Evolutionary conservation across 768 basidiomycete genomes (phyloP), one percentile per base, ranked within the genome.

Genomic region (Phlebiopsis gigantea): DNA sequence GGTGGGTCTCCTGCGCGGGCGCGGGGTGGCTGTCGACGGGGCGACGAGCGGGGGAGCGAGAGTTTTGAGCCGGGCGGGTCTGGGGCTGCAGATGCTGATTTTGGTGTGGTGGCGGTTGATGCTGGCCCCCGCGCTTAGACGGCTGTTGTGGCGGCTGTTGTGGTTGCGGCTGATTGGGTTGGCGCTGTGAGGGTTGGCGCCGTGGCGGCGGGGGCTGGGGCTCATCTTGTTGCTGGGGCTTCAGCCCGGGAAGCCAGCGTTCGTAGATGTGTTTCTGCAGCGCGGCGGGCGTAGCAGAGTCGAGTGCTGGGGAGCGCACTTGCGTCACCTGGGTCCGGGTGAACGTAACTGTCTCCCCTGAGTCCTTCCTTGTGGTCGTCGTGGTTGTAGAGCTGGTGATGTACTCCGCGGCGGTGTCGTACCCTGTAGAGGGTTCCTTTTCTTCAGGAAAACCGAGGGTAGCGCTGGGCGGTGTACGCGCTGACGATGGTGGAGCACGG

Each of bases 391-490:
- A 22, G 6, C 46, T 49, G 21, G 22, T 22, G 43, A 42, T 2
- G 30, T 51, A 51, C 12, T 51, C 50, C 12, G 50, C 39, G 21
- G 50, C 34, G 50, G 15, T 61, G 49, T 30, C 30, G 57, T 52
- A 58, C 5, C 56, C 45, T 22, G 39, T 44, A 22, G 42, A 55
- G 45, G 22, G 51, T 34, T 50, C 48, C 29, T 9, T 26, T 34
- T 10, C 24, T 15, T 45, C 50, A 9, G 57, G 42, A 15, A 52
- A 34, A 39, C 46, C 53, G n/a, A 44, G 24, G 5, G 47, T 9
- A 6, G 47, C 28, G 29, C 21, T 44, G 26, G 59, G 31, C 54
- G 67, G 39, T 54, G 65, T 44, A 53, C 65, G 61, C 44, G 67
- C 24, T 56, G 63, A 48, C 48, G 59, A 34, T 31, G 53, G 53